Evolutionary conservation across 169 alveolate genomes (phyloP).

Genomic region (Plasmodium sp.): DNA sequence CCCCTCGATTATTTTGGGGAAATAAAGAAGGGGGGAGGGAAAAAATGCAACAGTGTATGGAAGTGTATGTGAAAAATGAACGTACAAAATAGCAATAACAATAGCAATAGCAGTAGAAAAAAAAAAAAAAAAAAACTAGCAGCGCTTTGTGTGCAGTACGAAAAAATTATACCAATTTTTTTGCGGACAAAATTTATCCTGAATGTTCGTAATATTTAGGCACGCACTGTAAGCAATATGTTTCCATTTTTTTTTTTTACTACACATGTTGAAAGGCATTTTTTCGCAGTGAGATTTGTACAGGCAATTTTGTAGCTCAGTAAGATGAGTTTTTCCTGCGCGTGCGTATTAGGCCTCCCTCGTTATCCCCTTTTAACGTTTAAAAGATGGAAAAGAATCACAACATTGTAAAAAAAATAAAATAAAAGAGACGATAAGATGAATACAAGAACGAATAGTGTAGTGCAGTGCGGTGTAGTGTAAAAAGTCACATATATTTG

Average conservation of each 20-base stretch:
- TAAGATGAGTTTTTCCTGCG: neutral
- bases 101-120: neutral
- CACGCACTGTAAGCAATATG: neutral
- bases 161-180: neutral
- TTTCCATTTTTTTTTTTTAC: neutral
- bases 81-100: neutral
- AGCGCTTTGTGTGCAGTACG: conserved; percentile 13
- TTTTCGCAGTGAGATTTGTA: neutral
- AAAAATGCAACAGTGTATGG: conserved; percentile 2
- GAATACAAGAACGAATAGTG: neutral
- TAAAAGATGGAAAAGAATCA: conserved; percentile 58
- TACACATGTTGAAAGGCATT: neutral
- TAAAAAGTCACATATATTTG: neutral
- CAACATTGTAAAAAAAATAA: conserved; percentile 49
- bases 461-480: neutral
- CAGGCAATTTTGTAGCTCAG: neutral
- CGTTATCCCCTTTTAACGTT: neutral
- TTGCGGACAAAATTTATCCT: neutral
- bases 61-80: neutral
- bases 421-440: neutral
- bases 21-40: neutral
- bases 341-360: neutral
- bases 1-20: neutral
- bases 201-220: conserved; percentile 11
- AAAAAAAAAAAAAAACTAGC: neutral